Conservation (phyloP, 2,329 filamentous ascomycete genomes). For the Alternaria rosae region DNA sequence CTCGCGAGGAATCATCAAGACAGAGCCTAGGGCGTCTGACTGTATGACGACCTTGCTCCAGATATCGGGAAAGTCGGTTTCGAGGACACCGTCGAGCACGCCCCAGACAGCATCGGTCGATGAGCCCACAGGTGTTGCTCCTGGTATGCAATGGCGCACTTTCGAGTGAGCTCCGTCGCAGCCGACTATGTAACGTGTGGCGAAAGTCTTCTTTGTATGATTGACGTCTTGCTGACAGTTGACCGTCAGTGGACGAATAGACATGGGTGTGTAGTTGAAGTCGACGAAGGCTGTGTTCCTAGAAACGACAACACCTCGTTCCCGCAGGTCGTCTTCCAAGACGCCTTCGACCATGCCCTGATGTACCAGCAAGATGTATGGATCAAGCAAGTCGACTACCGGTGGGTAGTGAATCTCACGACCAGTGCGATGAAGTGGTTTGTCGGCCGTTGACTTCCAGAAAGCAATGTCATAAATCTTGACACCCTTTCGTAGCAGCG, state of each 20-base stretch:
- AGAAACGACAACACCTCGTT: conserved; percentile 68
- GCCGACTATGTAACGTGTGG: conserved; percentile 71
- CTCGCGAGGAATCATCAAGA: conserved; percentile 77
- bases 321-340: conserved; percentile 72
- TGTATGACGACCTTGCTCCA: conserved; percentile 77
- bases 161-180: conserved; percentile 77
- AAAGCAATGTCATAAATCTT: conserved; percentile 78
- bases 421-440: conserved; percentile 65
- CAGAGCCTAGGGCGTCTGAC: conserved; percentile 71
- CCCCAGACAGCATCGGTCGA: conserved; percentile 70
- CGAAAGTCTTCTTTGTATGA: conserved; percentile 54
- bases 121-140: conserved; percentile 56
- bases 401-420: conserved; percentile 72
- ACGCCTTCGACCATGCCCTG: conserved; percentile 79
- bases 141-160: conserved; percentile 68
- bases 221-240: conserved; percentile 50
- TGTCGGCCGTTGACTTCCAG: conserved; percentile 57
- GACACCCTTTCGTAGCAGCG: conserved; percentile 70
- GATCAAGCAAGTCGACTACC: conserved; percentile 60
- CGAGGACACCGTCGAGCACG: conserved; percentile 73
- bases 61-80: conserved; percentile 76
- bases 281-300: conserved; percentile 69
- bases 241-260: conserved; percentile 52
- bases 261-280: conserved; percentile 53
- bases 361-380: conserved; percentile 66